Base-by-base conservation (phyloP, 2,329 filamentous ascomycete genomes). In the Fusarium sp. region DNA sequence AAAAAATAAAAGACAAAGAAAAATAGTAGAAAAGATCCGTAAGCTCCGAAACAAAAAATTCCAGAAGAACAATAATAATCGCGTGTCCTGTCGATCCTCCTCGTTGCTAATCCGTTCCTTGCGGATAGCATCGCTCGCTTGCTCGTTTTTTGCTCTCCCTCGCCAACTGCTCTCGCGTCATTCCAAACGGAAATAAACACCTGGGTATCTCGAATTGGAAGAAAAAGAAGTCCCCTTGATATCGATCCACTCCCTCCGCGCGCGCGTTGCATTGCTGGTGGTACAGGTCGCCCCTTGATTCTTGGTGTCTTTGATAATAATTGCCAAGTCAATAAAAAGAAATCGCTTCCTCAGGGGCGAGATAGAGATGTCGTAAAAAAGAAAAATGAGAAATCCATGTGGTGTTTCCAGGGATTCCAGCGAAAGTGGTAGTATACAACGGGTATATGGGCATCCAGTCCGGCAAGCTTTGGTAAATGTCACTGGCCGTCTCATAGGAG, bases 161-260 rank as follows among this genome's bases (percentile, higher is more conserved):
- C 66, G 68, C 69, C 71, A 73, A 75, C 69, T 70, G 73, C 73
- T 73, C 73, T 73, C 73, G 73, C 72, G 69, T 70, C 72, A 59
- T 68, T 74, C 71, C 71, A 63, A 74, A 74, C 61, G 73, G 73
- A 48, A 75, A 75, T 69, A 74, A 75, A 70, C 73, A 68, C 51
- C 51, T 72, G 78, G 78, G 78, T 80, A 80, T 80, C 78, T 79
- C 74, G 72, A 78, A 73, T 78, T 75, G 75, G 75, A 74, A 78
- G 74, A 78, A 75, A 64, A 66, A 60, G 28, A 65, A 68, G 68
- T 72, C 72, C 72, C 75, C 77, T 70, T 72, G 68, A 72, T 74
- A 73, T 75, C 71, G 66, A 73, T 74, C 62, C 62, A 68, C 69
- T 72, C 72, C 49, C 70, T 74, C 70, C 65, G 71, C 67, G 69